Conservation (phyloP, 176 grass and related monocot genomes). For the Urochloa ruziziensis region DNA sequence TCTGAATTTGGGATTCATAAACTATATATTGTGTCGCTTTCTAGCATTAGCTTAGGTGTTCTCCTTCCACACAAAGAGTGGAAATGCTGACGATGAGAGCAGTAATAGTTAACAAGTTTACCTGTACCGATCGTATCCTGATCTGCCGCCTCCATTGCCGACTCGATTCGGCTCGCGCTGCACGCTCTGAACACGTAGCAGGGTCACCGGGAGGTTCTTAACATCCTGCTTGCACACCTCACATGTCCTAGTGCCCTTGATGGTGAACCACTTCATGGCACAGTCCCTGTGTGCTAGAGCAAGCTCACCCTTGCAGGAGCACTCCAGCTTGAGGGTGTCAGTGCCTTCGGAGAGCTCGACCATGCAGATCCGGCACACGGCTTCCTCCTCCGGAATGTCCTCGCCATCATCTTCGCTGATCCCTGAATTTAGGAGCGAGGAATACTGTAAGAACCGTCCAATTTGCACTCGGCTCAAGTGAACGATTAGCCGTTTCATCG, state of each 20-base stretch:
- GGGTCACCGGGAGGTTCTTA: slow-evolving; percentile 81
- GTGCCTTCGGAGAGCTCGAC: slow-evolving; percentile 71
- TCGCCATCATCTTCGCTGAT: slow-evolving; percentile 42
- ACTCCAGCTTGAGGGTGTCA: slow-evolving; percentile 70
- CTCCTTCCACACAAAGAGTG: background rate
- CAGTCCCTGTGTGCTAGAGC: slow-evolving; percentile 77
- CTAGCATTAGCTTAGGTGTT: background rate
- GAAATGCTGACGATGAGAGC: background rate
- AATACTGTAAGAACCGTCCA: too few species aligned
- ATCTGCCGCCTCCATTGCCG: background rate
- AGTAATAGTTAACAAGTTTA: background rate
- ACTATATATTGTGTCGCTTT: background rate
- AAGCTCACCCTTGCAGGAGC: slow-evolving; percentile 83
- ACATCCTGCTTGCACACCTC: slow-evolving; percentile 88
- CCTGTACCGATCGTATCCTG: slow-evolving; percentile 44
- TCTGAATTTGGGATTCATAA: background rate
- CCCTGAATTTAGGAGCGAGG: slow-evolving; percentile 15
- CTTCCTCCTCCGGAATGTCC: slow-evolving; percentile 70
- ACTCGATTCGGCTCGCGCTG: background rate
- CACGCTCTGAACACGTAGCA: slow-evolving; percentile 53
- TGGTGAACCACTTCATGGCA: slow-evolving; percentile 88
- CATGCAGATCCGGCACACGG: slow-evolving; percentile 95
- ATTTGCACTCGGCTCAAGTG: too few species aligned
- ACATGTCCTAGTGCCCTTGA: slow-evolving; percentile 70
- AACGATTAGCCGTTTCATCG: too few species aligned